A percentile compares a stretch with the other conserved stretches of the same genome.
Evolutionary conservation across 805 yeast species (phyloP).

Genomic region (Starmerella bombi): DNA sequence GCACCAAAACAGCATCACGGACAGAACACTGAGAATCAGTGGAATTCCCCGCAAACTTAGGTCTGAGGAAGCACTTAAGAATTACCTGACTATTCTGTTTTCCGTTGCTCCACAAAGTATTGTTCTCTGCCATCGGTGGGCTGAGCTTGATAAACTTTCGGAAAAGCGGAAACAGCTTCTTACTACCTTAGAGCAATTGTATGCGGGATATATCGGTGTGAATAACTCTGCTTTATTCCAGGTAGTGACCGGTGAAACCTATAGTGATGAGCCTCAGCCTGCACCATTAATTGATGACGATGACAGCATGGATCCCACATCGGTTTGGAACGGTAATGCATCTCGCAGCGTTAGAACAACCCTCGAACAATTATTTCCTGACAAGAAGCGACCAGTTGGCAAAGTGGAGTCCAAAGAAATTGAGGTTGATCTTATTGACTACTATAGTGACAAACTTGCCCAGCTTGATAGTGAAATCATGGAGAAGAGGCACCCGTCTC

Average conservation of each 20-base stretch:
- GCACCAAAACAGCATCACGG: slow-evolving; percentile 75
- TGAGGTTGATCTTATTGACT: slow-evolving; percentile 67
- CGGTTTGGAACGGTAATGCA: neutral
- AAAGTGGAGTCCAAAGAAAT: slow-evolving; percentile 48
- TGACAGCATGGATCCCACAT: neutral
- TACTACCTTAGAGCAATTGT: slow-evolving; percentile 47
- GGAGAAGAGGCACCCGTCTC: slow-evolving; percentile 44
- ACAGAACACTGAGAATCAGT: slow-evolving; percentile 72
- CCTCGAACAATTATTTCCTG: slow-evolving; percentile 7
- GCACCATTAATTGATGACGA: neutral
- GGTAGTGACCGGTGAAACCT: slow-evolving; percentile 1
- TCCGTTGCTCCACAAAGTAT: slow-evolving; percentile 70
- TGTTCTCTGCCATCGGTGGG: slow-evolving; percentile 82
- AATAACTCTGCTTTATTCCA: slow-evolving; percentile 21
- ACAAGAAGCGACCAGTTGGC: slow-evolving; percentile 42
- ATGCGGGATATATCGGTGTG: slow-evolving; percentile 53
- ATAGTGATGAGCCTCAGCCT: neutral
- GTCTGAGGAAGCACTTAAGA: slow-evolving; percentile 51
- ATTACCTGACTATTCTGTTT: slow-evolving; percentile 62
- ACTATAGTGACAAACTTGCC: slow-evolving; percentile 54
- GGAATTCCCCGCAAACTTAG: slow-evolving; percentile 81
- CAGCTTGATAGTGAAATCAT: slow-evolving; percentile 57
- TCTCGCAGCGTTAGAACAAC: slow-evolving; percentile 1
- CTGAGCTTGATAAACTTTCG: slow-evolving; percentile 51
- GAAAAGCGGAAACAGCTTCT: slow-evolving; percentile 43